Evolutionary conservation across 257 asterid species (phyloP), one percentile per base, ranked within the genome.

Genomic region (Verbena officinalis): DNA sequence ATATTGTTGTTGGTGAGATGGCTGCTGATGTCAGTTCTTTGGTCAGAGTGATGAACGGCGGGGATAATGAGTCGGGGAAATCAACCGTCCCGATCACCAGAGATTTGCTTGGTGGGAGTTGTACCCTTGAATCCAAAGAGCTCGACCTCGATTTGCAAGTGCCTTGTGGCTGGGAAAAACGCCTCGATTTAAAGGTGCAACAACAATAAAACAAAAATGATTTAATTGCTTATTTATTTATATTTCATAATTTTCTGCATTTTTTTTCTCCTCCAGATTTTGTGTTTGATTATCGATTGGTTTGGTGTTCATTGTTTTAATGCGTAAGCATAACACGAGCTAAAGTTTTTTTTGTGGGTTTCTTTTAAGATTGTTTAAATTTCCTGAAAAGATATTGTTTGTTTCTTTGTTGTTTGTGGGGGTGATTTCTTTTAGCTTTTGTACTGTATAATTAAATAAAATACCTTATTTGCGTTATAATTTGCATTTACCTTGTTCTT

Each of bases 91-190:
- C 85, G 83, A 80, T 91, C 55, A 91, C 97, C 0, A 36, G 89
- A 54, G 96, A 91, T 80, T 65, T 91, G 39, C 95, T 91, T 49
- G 95, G 96, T 9, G 93, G 95, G 3, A 54, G 84, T 65, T 74
- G 71, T 34, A 64, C 83, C 39, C 72, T 84, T 48, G 92, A 87
- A 49, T 83, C 88, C 8, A 79, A 81, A 65, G 97, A 91, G 65
- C 42, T 91, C 61, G 96, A 91, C 88, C 93, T 91, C 17, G 96
- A 91, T 70, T 70, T 88, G 81, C 91, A 85, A 53, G 97, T 83
- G 3, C 97, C 97, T 3, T 78, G 75, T 60, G 97, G 97, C 9
- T 90, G 95, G 96, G 95, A 91, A 71, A 90, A 91, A 60, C 83
- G 93, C 50, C 89, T 91, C 12, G 95, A 91, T 64, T 57, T 91